Evolutionary conservation across 1,139 yeast species (phyloP), one percentile per base, ranked within the genome.

Genomic region (Yamadazyma epiphylla): DNA sequence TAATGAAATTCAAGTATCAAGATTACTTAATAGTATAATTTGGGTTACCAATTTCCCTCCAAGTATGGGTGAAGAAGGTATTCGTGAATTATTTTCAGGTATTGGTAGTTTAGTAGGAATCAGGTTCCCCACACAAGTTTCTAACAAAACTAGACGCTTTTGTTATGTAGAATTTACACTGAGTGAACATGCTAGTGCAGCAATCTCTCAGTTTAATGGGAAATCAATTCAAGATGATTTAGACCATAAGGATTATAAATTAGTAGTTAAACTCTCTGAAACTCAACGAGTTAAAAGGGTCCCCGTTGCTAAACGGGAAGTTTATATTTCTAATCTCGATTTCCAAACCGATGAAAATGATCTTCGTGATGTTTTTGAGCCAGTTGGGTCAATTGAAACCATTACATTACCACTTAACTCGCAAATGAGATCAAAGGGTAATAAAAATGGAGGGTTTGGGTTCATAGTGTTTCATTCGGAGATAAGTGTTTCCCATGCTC

Each of bases 31-130:
- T 5, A 60, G 74, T 9, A 78, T 83, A 0, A 43, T 83, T 0
- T 83, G 81, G 75, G 78, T 77, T 2, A 74, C 94, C 0, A 86
- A 86, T 45, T 86, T 73, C 44, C 88, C 94, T 0, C 81, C 88
- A 0, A 49, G 61, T 1, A 71, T 55, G 43, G 62, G 67, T 0
- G 64, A 64, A 24, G 56, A 54, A 0, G 55, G 66, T 7, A 35
- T 87, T 0, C 44, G 49, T 12, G 42, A 49, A 0, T 26, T 73
- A n/a, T 80, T 85, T 45, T 38, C 49, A 0, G 33, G 53, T 4
- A 51, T 51, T 29, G 86, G 86, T 0, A 51, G 54, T 0, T 53
- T 80, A 1, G 43, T 77, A 5, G 73, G 77, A 33, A 58, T 81
- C 1, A 60, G 96, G 30, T 64, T 85, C 25, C 96, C 96, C 0